Evolutionary conservation across 208 protist species (phyloP).

Genomic region (Trypanosoma theileri): DNA sequence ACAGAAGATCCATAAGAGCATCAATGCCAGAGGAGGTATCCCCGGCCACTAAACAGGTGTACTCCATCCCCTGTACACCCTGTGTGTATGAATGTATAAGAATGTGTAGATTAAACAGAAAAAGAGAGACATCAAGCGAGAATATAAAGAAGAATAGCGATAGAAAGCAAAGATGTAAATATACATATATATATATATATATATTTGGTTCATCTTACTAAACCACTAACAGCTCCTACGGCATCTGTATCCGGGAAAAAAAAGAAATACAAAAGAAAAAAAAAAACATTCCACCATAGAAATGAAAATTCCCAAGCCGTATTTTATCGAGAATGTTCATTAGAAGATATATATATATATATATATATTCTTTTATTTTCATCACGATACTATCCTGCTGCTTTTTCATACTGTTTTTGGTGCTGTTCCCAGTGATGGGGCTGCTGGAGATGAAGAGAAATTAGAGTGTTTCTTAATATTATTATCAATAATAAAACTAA

Average conservation of each 20-base stretch:
- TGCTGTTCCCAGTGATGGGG: too few species aligned
- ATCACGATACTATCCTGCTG: too few species aligned
- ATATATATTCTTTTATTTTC: too few species aligned
- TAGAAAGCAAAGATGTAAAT: constrained; percentile 18
- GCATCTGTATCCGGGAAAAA: too few species aligned
- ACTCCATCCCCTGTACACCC: constrained; percentile 44
- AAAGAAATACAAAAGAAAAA: constrained; percentile 26
- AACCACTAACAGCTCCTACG: too few species aligned
- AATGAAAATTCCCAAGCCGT: too few species aligned
- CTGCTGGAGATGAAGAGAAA: too few species aligned
- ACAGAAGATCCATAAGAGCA: constrained; percentile 38
- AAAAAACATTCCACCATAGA: constrained; percentile 7
- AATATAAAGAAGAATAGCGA: constrained; percentile 24
- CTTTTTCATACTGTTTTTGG: too few species aligned
- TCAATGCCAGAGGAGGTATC: constrained; percentile 41
- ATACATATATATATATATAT: constrained; percentile 23
- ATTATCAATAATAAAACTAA: background rate
- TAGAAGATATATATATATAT: too few species aligned
- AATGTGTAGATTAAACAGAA: background rate
- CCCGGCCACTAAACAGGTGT: constrained; percentile 47
- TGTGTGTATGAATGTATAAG: constrained; percentile 1
- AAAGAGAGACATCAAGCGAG: background rate
- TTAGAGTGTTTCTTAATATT: background rate
- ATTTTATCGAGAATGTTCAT: too few species aligned
- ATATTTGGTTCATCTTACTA: background rate